A percentile compares a stretch with the other conserved stretches of the same genome.
These are phyloP conservation scores for Kalmusia sp. DNA, from an alignment of 2,329 filamentous ascomycete species.

Conservation along the genomic window DNA sequence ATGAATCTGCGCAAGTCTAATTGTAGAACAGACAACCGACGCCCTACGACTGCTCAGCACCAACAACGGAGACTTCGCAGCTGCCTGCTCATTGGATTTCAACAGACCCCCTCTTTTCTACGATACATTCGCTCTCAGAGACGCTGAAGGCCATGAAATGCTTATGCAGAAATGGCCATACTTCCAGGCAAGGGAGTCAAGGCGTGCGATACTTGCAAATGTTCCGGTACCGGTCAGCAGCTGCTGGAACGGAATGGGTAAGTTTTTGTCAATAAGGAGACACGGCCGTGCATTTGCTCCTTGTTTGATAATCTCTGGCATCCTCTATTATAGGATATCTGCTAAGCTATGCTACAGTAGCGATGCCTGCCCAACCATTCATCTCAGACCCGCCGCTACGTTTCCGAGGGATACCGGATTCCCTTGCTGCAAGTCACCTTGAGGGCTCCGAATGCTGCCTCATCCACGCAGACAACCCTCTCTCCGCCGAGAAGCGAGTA, in stretches of 20 bases:
- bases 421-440: conserved; percentile 65
- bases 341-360: too few relatives aligned
- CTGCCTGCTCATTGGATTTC: conserved; percentile 67
- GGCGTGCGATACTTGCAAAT: neutral
- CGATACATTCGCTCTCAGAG: conserved; percentile 67
- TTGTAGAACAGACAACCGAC: too few relatives aligned
- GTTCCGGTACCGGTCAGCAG: conserved; percentile 65
- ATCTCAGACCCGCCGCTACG: conserved; percentile 49
- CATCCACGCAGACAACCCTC: conserved; percentile 74
- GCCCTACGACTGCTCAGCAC: conserved; percentile 63
- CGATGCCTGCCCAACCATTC: conserved; percentile 34
- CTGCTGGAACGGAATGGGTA: conserved; percentile 71
- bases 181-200: conserved; percentile 58
- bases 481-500: conserved; percentile 61
- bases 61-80: conserved; percentile 63
- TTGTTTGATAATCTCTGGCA: too few relatives aligned
- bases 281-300: too few relatives aligned
- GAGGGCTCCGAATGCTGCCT: conserved; percentile 84
- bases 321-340: too few relatives aligned
- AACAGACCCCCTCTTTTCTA: conserved; percentile 62
- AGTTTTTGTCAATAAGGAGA: too few relatives aligned
- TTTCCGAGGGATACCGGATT: conserved; percentile 71
- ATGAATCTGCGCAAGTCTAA: conserved; percentile 56
- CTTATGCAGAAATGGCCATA: conserved; percentile 64
- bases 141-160: conserved; percentile 58